Base-by-base conservation (phyloP, 139 green algal species). In the Chlorella sp. region DNA sequence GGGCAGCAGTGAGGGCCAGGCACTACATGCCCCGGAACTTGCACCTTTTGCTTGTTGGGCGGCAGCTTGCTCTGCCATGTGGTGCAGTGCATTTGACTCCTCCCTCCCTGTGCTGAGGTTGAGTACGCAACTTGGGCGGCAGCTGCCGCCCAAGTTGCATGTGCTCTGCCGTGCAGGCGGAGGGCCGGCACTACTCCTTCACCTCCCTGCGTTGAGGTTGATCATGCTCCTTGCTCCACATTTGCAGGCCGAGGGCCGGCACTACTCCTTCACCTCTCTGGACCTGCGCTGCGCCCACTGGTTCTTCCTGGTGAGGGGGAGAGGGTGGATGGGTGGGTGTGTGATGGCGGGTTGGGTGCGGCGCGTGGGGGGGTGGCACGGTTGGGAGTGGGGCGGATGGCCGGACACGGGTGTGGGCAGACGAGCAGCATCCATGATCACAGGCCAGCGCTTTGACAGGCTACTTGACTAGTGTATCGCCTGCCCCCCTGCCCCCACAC, bases 211-310 rank as follows among this genome's bases (percentile, higher is more conserved):
- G 48, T 9, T n/a, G 11, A 73, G 21, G n/a, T n/a, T n/a, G n/a
- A n/a, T 24, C 68, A 34, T 77, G 26, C 24, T 77, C 24, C 69
- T 11, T 30, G 34, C 78, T 4, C 24, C 39, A 2, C 32, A 32
- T 7, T 21, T 22, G 60, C 82, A 87, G 82, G 82, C 82, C 0
- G 82, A 87, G 82, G 34, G 40, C 4, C 53, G n/a, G 2, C 82
- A 87, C 82, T 60, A 76, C 82, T 76, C 48, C 34, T 77, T 78
- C 34, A 61, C 34, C 48, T 64, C 82, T 0, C 84, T 88, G 84
- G 84, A 88, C 69, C 84, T 81, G 84, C 68, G 68, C 84, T 88
- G 84, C 84, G 84, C 68, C 68, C 42, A 36, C 84, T 81, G 68
- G 84, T 88, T 88, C 68, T 88, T 88, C 84, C 40, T 87, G 83